Evolutionary conservation across 1,284 basidiomycete species (phyloP).

Genomic region (Ustilago crameri): DNA sequence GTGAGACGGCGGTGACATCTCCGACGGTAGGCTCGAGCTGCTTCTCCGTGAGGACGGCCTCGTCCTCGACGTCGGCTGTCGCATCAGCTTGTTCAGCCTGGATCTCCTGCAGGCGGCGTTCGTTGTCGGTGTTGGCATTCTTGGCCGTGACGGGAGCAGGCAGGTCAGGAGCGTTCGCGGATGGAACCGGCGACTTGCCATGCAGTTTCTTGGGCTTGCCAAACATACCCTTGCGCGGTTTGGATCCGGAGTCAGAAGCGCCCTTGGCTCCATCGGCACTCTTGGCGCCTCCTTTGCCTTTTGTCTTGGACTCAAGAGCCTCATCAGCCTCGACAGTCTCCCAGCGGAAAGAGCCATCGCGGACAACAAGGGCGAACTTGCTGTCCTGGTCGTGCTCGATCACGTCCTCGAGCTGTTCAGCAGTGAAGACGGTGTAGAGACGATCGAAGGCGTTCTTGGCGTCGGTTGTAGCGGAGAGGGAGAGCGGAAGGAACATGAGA

Average conservation of each 20-base stretch:
- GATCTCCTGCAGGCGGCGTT: conserved; percentile 30
- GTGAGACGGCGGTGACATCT: conserved; percentile 22
- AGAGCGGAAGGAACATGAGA: conserved; percentile 74
- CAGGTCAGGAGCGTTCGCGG: conserved; percentile 30
- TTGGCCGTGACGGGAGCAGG: conserved; percentile 30
- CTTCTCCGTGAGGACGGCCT: conserved; percentile 29
- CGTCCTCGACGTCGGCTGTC: conserved; percentile 28
- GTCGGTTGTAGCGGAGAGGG: conserved; percentile 63
- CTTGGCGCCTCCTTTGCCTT: conserved; percentile 20
- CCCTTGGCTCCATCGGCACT: conserved; percentile 15
- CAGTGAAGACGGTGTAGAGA: conserved; percentile 72
- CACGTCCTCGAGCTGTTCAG: conserved; percentile 74
- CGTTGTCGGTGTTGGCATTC: conserved; percentile 25
- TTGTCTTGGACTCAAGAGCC: conserved; percentile 23
- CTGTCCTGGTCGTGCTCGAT: conserved; percentile 75
- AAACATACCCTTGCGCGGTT: conserved; percentile 19
- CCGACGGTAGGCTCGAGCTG: conserved; percentile 29
- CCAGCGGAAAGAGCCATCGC: conserved; percentile 54
- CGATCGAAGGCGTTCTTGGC: conserved; percentile 62
- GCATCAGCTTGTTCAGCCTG: conserved; percentile 39
- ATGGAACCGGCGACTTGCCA: conserved; percentile 19
- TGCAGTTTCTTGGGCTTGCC: conserved; percentile 38
- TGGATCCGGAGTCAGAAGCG: not conserved
- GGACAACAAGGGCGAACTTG: conserved; percentile 44
- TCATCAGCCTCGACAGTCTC: conserved; percentile 52